These are phyloP conservation scores for Abortiporus biennis DNA, from an alignment of 1,284 basidiomycete species.

Conservation along the genomic window DNA sequence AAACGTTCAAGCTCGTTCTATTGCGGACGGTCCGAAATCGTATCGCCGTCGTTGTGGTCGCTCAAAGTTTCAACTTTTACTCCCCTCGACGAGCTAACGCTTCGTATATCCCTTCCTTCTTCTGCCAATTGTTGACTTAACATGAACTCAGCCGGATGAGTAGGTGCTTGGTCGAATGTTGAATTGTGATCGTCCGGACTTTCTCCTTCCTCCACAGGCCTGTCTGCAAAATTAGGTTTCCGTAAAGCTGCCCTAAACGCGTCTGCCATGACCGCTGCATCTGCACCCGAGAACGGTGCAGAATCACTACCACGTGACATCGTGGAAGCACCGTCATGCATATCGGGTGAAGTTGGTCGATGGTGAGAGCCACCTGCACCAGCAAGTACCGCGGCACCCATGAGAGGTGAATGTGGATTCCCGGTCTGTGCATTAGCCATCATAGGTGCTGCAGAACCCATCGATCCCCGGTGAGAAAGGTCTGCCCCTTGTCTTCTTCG, in stretches of 20 bases:
- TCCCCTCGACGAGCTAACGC: constrained; percentile 70
- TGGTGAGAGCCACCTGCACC: constrained; percentile 21
- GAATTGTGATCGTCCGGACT: constrained; percentile 41
- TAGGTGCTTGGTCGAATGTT: constrained; percentile 14
- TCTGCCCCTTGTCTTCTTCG: constrained; percentile 41
- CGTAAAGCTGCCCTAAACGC: constrained; percentile 79
- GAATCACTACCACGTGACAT: constrained; percentile 55
- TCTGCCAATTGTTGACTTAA: constrained; percentile 70
- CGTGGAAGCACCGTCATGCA: constrained; percentile 60
- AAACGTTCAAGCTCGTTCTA: constrained; percentile 18
- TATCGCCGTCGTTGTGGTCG: constrained; percentile 52
- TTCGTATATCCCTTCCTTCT: constrained; percentile 76
- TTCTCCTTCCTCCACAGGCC: constrained; percentile 64
- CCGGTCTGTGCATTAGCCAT: constrained; percentile 48
- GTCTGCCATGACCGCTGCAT: constrained; percentile 84
- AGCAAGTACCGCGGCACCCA: constrained; percentile 28
- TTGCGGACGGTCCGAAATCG: constrained; percentile 37
- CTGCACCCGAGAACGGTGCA: constrained; percentile 70
- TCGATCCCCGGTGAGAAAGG: constrained; percentile 60
- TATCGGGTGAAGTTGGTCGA: constrained; percentile 39
- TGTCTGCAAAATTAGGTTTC: constrained; percentile 73
- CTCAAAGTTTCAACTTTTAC: constrained; percentile 68
- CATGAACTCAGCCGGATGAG: constrained; percentile 29
- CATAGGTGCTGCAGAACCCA: constrained; percentile 77
- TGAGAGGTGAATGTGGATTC: constrained; percentile 46